These are phyloP conservation scores for Chlamydomonas reinhardtii DNA, from an alignment of 163 green algal genomes.

Conservation along the genomic window DNA sequence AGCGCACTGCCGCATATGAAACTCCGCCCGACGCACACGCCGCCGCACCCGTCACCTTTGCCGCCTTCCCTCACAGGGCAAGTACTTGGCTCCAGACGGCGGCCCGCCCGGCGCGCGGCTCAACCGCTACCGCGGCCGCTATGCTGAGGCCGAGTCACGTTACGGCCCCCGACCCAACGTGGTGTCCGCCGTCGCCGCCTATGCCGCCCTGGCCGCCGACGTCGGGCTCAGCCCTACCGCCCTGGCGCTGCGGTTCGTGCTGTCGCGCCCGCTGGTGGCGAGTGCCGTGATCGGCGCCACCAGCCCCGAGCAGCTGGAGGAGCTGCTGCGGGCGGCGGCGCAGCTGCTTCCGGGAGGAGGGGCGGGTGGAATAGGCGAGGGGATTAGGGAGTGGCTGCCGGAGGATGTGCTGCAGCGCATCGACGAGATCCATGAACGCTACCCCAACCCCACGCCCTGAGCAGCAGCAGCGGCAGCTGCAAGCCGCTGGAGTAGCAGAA, in stretches of 20 bases:
- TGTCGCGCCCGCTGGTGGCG: conserved; percentile 74
- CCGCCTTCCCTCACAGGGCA: conserved; percentile 71
- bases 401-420: conserved; percentile 61
- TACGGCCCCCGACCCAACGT: conserved; percentile 87
- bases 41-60: too few relatives aligned
- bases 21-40: too few relatives aligned
- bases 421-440: conserved; percentile 75
- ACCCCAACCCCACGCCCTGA: conserved; percentile 81
- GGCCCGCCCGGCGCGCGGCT: conserved; percentile 79
- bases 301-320: conserved; percentile 70
- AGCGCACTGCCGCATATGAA: too few relatives aligned
- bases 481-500: too few relatives aligned
- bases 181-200: conserved; percentile 71
- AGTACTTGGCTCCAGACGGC: conserved; percentile 80
- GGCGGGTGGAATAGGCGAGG: neutral
- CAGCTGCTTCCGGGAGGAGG: neutral
- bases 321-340: conserved; percentile 69
- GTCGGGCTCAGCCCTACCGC: conserved; percentile 68
- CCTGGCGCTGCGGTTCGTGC: conserved; percentile 85
- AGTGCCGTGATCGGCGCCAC: conserved; percentile 81
- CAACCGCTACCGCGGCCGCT: conserved; percentile 87
- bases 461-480: too few relatives aligned
- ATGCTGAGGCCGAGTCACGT: conserved; percentile 87
- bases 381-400: conserved; percentile 37
- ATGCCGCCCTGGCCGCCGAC: conserved; percentile 71